Conservation (phyloP, 75 land plant species). For the Cryptomeria japonica region DNA sequence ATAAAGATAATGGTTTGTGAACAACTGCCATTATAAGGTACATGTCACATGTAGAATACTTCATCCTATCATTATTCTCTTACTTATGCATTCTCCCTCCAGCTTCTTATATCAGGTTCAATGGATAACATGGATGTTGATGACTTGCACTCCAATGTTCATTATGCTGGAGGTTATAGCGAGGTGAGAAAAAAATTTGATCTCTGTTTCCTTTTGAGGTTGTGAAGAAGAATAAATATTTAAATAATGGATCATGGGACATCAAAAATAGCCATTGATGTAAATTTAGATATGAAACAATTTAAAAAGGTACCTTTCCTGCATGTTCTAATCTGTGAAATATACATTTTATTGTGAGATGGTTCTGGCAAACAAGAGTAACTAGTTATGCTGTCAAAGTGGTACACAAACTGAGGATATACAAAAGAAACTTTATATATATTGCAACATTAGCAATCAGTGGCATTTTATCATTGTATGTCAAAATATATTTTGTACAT, state of each 20-base stretch:
- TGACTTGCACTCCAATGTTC: constrained; percentile 63
- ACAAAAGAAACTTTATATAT: not conserved
- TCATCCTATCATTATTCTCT: not conserved
- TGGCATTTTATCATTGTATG: not conserved
- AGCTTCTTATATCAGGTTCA: constrained; percentile 94
- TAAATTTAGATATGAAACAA: no score
- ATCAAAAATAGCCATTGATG: not conserved
- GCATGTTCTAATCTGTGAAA: not conserved
- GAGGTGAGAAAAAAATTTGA: constrained; percentile 35
- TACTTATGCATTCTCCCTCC: not conserved
- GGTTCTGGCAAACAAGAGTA: no score
- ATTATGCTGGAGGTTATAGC: constrained; percentile 83
- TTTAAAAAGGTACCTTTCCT: not conserved
- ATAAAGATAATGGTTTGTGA: not conserved
- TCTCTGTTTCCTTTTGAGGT: not conserved
- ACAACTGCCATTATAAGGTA: not conserved
- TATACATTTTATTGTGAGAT: not conserved
- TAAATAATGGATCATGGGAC: not conserved
- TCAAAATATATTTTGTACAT: no score
- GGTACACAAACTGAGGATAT: not conserved
- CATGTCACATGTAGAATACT: not conserved
- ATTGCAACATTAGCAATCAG: not conserved
- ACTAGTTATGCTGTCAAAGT: not conserved
- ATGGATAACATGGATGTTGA: constrained; percentile 84
- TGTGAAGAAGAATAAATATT: not conserved